phyloP scores from a whole-genome alignment of 2,329 filamentous ascomycete genomes.

The Aureobasidium sp. region DNA sequence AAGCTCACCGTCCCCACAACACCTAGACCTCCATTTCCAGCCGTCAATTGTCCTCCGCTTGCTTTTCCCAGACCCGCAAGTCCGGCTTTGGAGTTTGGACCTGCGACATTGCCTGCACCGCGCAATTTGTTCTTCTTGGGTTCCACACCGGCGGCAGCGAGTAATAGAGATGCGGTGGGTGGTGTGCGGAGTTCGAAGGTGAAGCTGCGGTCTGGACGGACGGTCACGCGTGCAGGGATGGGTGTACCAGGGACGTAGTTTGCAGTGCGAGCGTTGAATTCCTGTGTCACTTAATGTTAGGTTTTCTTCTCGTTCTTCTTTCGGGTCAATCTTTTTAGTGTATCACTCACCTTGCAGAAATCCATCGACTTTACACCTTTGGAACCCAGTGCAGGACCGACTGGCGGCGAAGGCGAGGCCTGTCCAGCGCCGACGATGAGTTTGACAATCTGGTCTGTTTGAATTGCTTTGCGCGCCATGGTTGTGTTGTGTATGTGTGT shows the following conservation, averaged over 20 bases:
- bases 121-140: conserved; percentile 67
- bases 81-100: conserved; percentile 34
- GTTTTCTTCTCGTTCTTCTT: conserved; percentile 41
- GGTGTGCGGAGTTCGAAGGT: conserved; percentile 89
- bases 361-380: conserved; percentile 99
- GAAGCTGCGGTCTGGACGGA: conserved; percentile 89
- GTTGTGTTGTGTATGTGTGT: conserved; percentile 2
- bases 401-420: conserved; percentile 87
- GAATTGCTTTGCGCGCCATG: conserved; percentile 48
- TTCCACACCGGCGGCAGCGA: conserved; percentile 72
- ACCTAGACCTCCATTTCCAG: conserved; percentile 61
- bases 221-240: conserved; percentile 81
- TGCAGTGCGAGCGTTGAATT: conserved; percentile 92
- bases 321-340: background rate
- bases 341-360: conserved; percentile 77
- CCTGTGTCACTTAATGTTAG: conserved; percentile 46
- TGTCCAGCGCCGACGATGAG: conserved; percentile 95
- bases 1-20: conserved; percentile 77
- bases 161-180: conserved; percentile 82
- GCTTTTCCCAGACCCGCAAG: conserved; percentile 33
- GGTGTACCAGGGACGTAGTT: conserved; percentile 78
- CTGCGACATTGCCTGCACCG: conserved; percentile 56
- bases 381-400: conserved; percentile 90
- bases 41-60: conserved; percentile 21
- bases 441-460: conserved; percentile 76